Evolutionary conservation across 140 eudicot genomes (phyloP).

Genomic region (Bidens hawaiensis): DNA sequence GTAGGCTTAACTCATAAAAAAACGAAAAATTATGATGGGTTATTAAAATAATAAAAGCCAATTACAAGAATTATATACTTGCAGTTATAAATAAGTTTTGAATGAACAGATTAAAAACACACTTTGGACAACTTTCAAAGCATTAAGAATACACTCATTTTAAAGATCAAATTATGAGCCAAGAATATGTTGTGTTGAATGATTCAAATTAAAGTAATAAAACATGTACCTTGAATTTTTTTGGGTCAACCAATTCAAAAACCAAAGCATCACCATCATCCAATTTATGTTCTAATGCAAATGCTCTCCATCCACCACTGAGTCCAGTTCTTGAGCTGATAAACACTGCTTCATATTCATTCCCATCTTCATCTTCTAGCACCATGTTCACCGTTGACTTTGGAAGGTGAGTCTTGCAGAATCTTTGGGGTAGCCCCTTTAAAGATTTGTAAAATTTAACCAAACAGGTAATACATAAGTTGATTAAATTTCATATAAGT

Average conservation of each 20-base stretch:
- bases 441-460: conserved; percentile 2
- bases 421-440: conserved; percentile 68
- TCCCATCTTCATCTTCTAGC: conserved; percentile 65
- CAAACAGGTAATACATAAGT: neutral
- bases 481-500: neutral
- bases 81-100: neutral
- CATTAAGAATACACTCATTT: neutral
- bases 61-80: neutral
- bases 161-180: neutral
- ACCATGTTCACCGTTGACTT: conserved; percentile 45
- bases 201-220: neutral
- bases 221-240: conserved; percentile 57
- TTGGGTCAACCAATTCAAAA: conserved; percentile 62
- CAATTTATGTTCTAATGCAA: conserved; percentile 76
- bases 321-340: conserved; percentile 70
- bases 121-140: neutral
- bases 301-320: conserved; percentile 92
- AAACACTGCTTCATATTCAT: conserved; percentile 55
- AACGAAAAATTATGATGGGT: neutral
- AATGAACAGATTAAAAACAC: neutral
- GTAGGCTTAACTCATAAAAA: too few species aligned
- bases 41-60: neutral
- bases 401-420: conserved; percentile 67
- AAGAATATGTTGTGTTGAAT: neutral
- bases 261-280: conserved; percentile 95